Conservation (phyloP, 1,139 yeast species). For the Geotrichum carabidarum region DNA sequence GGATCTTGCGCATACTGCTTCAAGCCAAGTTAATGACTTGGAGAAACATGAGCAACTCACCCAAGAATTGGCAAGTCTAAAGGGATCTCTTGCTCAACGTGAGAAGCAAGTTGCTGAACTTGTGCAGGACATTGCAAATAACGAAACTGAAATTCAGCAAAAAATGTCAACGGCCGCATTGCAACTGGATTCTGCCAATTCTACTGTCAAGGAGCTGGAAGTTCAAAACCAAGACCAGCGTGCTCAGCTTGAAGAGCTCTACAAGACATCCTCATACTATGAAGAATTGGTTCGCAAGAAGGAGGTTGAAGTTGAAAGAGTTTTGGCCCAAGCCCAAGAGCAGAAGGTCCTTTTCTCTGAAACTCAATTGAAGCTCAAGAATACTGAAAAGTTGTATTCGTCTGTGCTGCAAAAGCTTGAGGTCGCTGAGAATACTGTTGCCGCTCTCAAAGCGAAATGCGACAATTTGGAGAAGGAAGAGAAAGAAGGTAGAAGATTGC, state of each 20-base stretch:
- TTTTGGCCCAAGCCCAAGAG: constrained; percentile 29
- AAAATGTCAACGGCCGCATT: constrained; percentile 29
- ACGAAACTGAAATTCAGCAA: constrained; percentile 37
- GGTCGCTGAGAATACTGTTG: constrained; percentile 27
- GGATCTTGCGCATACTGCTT: constrained; percentile 24
- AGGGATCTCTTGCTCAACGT: constrained; percentile 27
- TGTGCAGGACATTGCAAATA: constrained; percentile 34
- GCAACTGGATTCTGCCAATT: constrained; percentile 36
- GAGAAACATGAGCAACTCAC: constrained; percentile 27
- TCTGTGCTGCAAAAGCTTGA: constrained; percentile 22
- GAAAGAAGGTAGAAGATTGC: constrained; percentile 27
- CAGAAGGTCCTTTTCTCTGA: constrained; percentile 23
- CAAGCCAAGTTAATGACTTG: constrained; percentile 21
- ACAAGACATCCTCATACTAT: constrained; percentile 39
- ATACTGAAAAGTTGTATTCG: constrained; percentile 25
- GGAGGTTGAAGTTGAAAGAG: constrained; percentile 38
- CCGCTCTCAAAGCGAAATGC: constrained; percentile 29
- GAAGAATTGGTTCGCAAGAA: constrained; percentile 39
- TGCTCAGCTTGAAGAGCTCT: constrained; percentile 38
- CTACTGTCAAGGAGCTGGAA: constrained; percentile 44
- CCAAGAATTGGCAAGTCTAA: constrained; percentile 30
- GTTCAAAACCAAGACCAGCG: constrained; percentile 48
- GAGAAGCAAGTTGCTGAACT: constrained; percentile 39
- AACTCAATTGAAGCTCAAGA: constrained; percentile 17
- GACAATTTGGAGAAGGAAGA: constrained; percentile 31